Base-by-base conservation (phyloP, 108 stramenopile species). In the Cyclotella kingstonii region DNA sequence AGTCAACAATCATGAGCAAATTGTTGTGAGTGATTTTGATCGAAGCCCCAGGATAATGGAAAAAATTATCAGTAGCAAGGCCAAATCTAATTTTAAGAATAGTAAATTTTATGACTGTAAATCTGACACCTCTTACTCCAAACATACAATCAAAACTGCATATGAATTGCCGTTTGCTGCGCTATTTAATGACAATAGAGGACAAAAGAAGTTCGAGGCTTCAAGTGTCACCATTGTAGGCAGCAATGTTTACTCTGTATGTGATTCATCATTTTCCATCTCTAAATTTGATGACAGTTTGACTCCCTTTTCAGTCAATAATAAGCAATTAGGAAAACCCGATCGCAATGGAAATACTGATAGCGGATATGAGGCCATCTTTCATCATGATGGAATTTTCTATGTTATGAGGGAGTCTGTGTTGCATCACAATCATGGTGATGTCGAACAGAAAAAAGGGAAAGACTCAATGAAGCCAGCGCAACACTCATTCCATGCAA, bases 321-420 rank as follows among this genome's bases (percentile, higher is more conserved):
- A 84, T 64, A 69, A 63, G n/a, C 76, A 78, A 46, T 69, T 84
- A 44, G 83, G 79, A 26, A 68, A 78, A 33, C 79, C 83, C 5
- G 56, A 68, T 25, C 67, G 80, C 19, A 74, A 81, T 34, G 61
- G 45, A 17, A 75, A 75, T n/a, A 43, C 54, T 25, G 80, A 84
- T 22, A 81, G 80, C n/a, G 85, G 82, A 22, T 86, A 81, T 28
- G 85, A 86, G 62, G 85, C 80, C 6, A 63, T 86, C 25, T 76
- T 86, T 55, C 46, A 68, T 42, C 66, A 73, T 40, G 66, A 69
- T 47, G 83, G 76, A 5, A 50, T 72, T 8, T 78, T 87, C 54
- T 84, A 87, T 69, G 77, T 83, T 10, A 68, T 87, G 5, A 67
- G 86, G 10, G 86, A 87, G 54, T 78, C 79, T 10, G 66, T 87